phyloP scores from a whole-genome alignment of 2,329 filamentous ascomycete genomes.

The Cercospora nicotianae region DNA sequence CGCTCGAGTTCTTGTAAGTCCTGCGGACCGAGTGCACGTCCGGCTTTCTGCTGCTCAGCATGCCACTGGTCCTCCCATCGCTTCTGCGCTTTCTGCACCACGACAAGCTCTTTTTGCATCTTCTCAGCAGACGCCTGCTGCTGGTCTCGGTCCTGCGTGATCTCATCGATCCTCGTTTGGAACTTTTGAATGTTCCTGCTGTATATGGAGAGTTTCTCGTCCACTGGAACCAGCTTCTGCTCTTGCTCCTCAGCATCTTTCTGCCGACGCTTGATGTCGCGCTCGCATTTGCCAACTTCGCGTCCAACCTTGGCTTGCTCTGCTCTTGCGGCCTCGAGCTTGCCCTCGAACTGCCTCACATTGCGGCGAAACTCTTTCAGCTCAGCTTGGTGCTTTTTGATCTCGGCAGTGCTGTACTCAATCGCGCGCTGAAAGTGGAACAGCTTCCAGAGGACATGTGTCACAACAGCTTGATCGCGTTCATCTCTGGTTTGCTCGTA shows the following conservation, averaged over 20 bases:
- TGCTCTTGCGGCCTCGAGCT: conserved; percentile 76
- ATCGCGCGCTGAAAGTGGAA: conserved; percentile 93
- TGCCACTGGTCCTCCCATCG: conserved; percentile 87
- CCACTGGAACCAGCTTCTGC: conserved; percentile 81
- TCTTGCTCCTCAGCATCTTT: conserved; percentile 83
- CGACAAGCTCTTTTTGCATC: conserved; percentile 74
- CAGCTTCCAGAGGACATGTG: conserved; percentile 93
- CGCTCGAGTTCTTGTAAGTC: conserved; percentile 89
- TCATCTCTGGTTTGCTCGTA: conserved; percentile 90
- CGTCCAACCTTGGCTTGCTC: conserved; percentile 77
- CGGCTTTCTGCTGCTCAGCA: conserved; percentile 80
- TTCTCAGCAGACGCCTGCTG: conserved; percentile 69
- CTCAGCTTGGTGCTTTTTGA: conserved; percentile 91
- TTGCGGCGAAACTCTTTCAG: conserved; percentile 88
- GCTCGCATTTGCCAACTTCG: conserved; percentile 79
- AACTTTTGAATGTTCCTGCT: conserved; percentile 68
- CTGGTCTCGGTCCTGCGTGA: conserved; percentile 73
- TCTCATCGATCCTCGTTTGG: conserved; percentile 65
- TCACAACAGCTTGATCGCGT: conserved; percentile 85
- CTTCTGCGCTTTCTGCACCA: conserved; percentile 84
- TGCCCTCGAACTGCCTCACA: conserved; percentile 78
- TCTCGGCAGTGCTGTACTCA: conserved; percentile 85
- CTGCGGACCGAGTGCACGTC: conserved; percentile 77
- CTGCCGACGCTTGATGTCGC: conserved; percentile 80
- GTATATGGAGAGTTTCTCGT: conserved; percentile 86